Base-by-base conservation (phyloP, 1,284 basidiomycete genomes). In the Irpex sp. region DNA sequence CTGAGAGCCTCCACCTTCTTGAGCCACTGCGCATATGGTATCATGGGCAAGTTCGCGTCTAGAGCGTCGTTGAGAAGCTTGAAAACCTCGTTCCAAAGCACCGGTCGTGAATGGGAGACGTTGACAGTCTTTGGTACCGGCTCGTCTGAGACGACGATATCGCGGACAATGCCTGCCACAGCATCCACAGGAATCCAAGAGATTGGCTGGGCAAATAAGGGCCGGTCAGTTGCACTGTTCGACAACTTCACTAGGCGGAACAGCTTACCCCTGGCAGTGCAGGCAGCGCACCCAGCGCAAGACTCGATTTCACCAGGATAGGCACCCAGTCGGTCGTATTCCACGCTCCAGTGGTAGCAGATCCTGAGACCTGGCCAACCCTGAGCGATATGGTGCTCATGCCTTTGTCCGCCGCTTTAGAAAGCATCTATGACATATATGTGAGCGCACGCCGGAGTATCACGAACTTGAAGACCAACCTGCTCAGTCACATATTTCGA, bases 181-280 rank as follows among this genome's bases (percentile, higher is more conserved):
- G 62, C 62, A 36, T 67, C 66, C 21, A 66, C 57, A 15, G 68
- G 67, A 13, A 68, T 60, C 68, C 68, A 70, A 1, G 67, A 64
- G 4, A 68, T 58, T 17, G 46, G 36, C 68, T 69, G 36, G 59
- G 59, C 13, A 13, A 36, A 56, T 5, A 9, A 21, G 7, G 9
- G 13, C 7, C 11, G 7, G 53, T 35, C 13, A 26, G 13, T 33
- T 55, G 36, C 6, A 8, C 7, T 4, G 21, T 15, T 15, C 26
- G n/a, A 11, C 35, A 11, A 55, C 8, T 31, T 26, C 31, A 6
- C 13, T 3, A 4, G 15, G 13, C 3, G 19, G 37, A 35, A 33
- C 17, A 43, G 39, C 69, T 60, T 57, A 76, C 72, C 0, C 39
- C 58, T 37, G 69, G 61, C 21, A 62, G 51, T 15, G 47, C 53